These are phyloP conservation scores for Daedaleopsis sinensis DNA, from an alignment of 768 basidiomycete species.

Conservation along the genomic window DNA sequence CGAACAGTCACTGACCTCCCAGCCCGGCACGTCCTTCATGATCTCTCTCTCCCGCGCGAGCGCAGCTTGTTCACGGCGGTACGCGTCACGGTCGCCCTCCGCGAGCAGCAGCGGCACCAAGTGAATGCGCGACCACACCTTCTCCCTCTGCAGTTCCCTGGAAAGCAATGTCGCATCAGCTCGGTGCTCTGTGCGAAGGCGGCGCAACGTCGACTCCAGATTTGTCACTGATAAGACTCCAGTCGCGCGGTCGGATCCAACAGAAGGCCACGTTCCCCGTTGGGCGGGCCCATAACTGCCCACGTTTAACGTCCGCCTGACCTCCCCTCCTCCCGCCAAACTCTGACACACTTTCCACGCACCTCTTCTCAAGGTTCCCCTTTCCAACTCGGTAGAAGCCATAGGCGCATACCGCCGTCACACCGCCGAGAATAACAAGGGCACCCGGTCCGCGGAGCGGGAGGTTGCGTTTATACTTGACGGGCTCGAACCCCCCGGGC, in stretches of 20 bases:
- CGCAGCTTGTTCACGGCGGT: constrained; percentile 79
- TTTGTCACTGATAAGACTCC: constrained; percentile 45
- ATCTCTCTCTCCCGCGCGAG: constrained; percentile 81
- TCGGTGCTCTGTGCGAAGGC: constrained; percentile 36
- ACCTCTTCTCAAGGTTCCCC: constrained; percentile 94
- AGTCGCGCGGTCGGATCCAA: constrained; percentile 66
- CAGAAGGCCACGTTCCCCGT: constrained; percentile 66
- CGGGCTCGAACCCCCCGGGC: constrained; percentile 84
- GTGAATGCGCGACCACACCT: constrained; percentile 94
- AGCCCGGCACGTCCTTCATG: constrained; percentile 92
- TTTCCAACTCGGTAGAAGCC: constrained; percentile 91
- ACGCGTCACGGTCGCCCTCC: constrained; percentile 90
- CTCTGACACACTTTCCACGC: constrained; percentile 38
- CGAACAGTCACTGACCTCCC: constrained; percentile 76
- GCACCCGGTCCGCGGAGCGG: constrained; percentile 89
- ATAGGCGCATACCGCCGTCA: constrained; percentile 82
- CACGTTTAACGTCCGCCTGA: constrained; percentile 77
- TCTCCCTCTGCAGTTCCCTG: constrained; percentile 93
- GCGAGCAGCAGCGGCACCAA: constrained; percentile 90
- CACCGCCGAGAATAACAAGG: constrained; percentile 81
- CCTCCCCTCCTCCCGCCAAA: constrained; percentile 28
- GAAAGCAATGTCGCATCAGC: constrained; percentile 42
- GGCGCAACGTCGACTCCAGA: constrained; percentile 23
- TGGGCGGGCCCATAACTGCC: constrained; percentile 56
- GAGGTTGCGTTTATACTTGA: constrained; percentile 96